Evolutionary conservation across 202 grass and related monocot species (phyloP).

Genomic region (Carex arenaria): DNA sequence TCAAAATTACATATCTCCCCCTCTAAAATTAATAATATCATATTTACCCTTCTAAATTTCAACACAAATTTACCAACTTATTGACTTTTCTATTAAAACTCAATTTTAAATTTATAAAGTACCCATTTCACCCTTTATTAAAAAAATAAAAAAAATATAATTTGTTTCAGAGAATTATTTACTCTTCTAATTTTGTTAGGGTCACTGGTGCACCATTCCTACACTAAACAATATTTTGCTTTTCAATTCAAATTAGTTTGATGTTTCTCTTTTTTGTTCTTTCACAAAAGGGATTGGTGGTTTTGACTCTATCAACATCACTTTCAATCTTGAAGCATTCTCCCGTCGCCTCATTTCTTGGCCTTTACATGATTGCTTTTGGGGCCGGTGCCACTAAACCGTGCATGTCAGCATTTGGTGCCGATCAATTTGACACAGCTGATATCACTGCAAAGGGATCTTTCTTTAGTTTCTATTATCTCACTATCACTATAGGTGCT

Average conservation of each 20-base stretch:
- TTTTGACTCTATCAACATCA: constrained; percentile 70
- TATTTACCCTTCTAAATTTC: too few relatives aligned
- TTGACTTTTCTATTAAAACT: too few relatives aligned
- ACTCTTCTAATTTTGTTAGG: not conserved
- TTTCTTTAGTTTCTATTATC: constrained; percentile 33
- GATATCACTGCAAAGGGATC: constrained; percentile 24
- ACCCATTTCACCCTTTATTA: too few relatives aligned
- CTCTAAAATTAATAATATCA: too few relatives aligned
- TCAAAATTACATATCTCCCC: too few relatives aligned
- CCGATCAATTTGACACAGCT: constrained; percentile 28
- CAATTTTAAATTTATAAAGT: too few relatives aligned
- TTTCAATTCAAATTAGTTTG: constrained; percentile 1
- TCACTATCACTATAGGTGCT: constrained; percentile 21
- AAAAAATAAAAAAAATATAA: too few relatives aligned
- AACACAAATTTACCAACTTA: too few relatives aligned
- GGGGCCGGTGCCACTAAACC: constrained; percentile 16
- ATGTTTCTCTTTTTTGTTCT: constrained; percentile 8
- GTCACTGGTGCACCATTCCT: not conserved
- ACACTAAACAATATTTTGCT: not conserved
- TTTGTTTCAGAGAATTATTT: too few relatives aligned
- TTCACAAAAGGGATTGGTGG: constrained; percentile 51
- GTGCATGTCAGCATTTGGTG: constrained; percentile 16
- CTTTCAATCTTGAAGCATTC: constrained; percentile 37
- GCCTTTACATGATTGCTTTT: constrained; percentile 19
- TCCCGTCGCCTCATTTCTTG: constrained; percentile 10